Evolutionary conservation across 2,329 filamentous ascomycete genomes (phyloP), one percentile per base, ranked within the genome.

Genomic region (Diplodia intermedia): DNA sequence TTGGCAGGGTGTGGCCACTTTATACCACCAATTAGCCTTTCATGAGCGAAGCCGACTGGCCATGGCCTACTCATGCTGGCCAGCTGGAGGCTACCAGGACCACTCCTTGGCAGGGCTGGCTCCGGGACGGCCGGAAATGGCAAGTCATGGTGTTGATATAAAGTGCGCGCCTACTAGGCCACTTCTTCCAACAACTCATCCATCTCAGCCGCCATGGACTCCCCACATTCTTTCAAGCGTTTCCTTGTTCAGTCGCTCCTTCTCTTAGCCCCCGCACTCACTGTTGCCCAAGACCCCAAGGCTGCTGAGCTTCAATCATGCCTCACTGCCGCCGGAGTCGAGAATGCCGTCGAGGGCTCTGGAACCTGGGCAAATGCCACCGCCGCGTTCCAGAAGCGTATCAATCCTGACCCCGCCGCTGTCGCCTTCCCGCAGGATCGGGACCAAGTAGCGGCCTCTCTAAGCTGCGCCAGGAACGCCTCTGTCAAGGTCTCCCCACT

Each of bases 331-430:
- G 57, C 66, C 2, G 66, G 31, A 38, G 40, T 70, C 23, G 43
- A 63, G 7, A 62, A 43, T 15, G 52, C 65, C 26, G 65, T 71
- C 26, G 63, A 69, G 2, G 56, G 62, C 29, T 69, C 60, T 33
- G 23, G 26, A 7, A 71, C 53, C 47, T 71, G 70, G 71, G 53
- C 69, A 11, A 61, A 55, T 3, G 66, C 63, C 1, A 71, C 70
- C 5, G 66, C 65, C 2, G 67, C 67, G 11, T 72, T 70, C 68
- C 66, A 71, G 18, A 56, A 71, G 7, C 70, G 71, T 5, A 69
- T 70, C 62, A 70, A 69, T 12, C 71, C 71, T 18, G 69, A 71
- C 47, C 71, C 71, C 1, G 70, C 71, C 26, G 69, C 69, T 5
- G 47, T 72, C 6, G 69, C 71, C 6, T 65, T 66, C 8, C 71